These are phyloP conservation scores for Sarocladium strictum DNA, from an alignment of 2,329 filamentous ascomycete genomes.

Conservation along the genomic window DNA sequence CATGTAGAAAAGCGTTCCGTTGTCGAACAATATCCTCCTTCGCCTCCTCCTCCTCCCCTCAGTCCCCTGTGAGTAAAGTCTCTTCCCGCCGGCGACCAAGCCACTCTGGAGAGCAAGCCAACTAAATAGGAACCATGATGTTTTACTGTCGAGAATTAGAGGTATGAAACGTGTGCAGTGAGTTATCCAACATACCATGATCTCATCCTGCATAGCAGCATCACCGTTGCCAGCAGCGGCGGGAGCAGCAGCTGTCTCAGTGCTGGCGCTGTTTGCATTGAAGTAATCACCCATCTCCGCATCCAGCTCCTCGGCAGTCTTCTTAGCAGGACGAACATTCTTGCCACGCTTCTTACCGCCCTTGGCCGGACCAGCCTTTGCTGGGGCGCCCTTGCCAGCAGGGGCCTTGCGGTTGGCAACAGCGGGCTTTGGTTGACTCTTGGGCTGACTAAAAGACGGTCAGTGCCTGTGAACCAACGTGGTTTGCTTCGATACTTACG, in stretches of 20 bases:
- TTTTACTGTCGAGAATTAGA: not conserved
- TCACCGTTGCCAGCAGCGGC: conserved; percentile 43
- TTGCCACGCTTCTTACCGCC: conserved; percentile 50
- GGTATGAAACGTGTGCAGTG: not conserved
- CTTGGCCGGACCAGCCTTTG: conserved; percentile 35
- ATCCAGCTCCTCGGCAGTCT: conserved; percentile 93
- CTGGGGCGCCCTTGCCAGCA: conserved; percentile 36
- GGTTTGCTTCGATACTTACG: no score
- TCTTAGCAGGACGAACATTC: conserved; percentile 64
- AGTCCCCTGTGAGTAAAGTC: not conserved
- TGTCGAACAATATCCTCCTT: not conserved
- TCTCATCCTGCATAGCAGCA: conserved; percentile 62
- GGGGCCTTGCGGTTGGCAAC: conserved; percentile 63
- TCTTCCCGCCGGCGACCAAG: no score
- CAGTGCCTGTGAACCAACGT: no score
- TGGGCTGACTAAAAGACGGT: conserved; percentile 35
- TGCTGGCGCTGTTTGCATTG: conserved; percentile 41
- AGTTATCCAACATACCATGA: conserved; percentile 33
- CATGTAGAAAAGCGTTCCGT: not conserved
- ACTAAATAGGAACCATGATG: not conserved
- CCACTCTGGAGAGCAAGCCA: no score
- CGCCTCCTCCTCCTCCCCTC: not conserved
- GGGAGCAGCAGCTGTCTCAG: conserved; percentile 40
- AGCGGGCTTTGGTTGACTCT: conserved; percentile 76
- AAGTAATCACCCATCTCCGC: conserved; percentile 99